phyloP scores from a whole-genome alignment of 179 eudicot species.

The Heliamphora pulchella region DNA sequence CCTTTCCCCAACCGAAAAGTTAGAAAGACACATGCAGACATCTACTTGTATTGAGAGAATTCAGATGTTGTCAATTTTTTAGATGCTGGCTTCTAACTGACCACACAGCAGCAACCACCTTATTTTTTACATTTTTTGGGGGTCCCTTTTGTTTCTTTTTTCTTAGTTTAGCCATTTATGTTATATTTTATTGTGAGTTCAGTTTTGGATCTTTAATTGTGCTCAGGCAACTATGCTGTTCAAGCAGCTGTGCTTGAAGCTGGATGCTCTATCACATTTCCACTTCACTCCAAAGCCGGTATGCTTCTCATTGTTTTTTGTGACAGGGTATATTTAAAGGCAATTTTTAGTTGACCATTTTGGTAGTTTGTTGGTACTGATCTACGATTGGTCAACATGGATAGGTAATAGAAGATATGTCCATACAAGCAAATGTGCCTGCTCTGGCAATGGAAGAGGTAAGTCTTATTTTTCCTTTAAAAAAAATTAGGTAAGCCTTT shows the following conservation, averaged over 20 bases:
- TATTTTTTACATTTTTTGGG: not conserved
- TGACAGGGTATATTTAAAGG: not conserved
- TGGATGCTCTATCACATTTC: constrained; percentile 97
- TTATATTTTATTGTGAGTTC: not conserved
- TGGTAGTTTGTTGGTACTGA: constrained; percentile 5
- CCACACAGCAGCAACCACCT: not conserved
- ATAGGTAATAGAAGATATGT: constrained; percentile 92
- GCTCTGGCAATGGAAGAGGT: constrained; percentile 99
- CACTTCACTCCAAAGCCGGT: constrained; percentile 98
- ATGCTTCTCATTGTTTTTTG: constrained; percentile 19
- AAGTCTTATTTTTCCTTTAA: not conserved
- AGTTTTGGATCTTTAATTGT: constrained; percentile 15
- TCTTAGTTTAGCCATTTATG: not conserved
- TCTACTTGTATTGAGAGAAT: not conserved
- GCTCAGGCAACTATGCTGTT: constrained; percentile 63
- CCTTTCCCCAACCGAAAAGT: not conserved
- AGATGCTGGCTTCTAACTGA: not conserved
- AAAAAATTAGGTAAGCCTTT: not conserved
- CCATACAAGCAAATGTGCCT: constrained; percentile 79
- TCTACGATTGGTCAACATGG: constrained; percentile 12
- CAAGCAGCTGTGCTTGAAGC: constrained; percentile 70
- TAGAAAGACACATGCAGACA: not conserved
- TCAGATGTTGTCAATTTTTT: not conserved
- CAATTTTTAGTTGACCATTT: not conserved
- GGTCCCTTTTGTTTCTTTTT: not conserved